A percentile compares a stretch with the other conserved stretches of the same genome.
These are phyloP conservation scores for Candida maesae DNA, from an alignment of 805 yeast species.

Conservation along the genomic window DNA sequence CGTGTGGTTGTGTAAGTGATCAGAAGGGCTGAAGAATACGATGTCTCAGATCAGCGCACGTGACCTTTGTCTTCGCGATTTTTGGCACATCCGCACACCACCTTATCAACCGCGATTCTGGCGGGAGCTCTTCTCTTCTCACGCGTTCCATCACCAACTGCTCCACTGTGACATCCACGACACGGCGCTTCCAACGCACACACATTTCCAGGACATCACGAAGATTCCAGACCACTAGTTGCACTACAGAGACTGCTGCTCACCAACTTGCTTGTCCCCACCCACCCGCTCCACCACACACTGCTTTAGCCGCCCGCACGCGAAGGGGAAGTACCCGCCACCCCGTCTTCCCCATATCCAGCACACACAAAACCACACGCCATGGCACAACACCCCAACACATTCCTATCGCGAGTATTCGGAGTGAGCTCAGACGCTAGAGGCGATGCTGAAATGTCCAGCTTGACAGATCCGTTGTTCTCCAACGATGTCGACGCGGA, in stretches of 20 bases:
- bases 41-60: too few relatives aligned
- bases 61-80: too few relatives aligned
- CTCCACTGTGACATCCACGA: too few relatives aligned
- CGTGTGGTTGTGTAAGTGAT: too few relatives aligned
- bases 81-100: background rate
- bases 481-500: conserved; percentile 18
- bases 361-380: background rate
- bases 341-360: background rate
- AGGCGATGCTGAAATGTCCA: conserved; percentile 22
- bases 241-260: too few relatives aligned
- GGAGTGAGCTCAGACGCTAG: conserved; percentile 38
- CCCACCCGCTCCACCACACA: background rate
- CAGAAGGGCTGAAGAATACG: too few relatives aligned
- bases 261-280: background rate
- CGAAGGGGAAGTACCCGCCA: background rate
- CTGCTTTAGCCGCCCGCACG: too few relatives aligned
- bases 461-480: conserved; percentile 11
- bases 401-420: conserved; percentile 58
- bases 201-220: background rate
- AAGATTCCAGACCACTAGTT: background rate
- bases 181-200: too few relatives aligned
- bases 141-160: background rate
- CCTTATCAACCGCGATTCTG: background rate
- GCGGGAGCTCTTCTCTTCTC: background rate
- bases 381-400: conserved; percentile 4